phyloP scores from a whole-genome alignment of 129 eudicot species.

The Escallonia herrerae region DNA sequence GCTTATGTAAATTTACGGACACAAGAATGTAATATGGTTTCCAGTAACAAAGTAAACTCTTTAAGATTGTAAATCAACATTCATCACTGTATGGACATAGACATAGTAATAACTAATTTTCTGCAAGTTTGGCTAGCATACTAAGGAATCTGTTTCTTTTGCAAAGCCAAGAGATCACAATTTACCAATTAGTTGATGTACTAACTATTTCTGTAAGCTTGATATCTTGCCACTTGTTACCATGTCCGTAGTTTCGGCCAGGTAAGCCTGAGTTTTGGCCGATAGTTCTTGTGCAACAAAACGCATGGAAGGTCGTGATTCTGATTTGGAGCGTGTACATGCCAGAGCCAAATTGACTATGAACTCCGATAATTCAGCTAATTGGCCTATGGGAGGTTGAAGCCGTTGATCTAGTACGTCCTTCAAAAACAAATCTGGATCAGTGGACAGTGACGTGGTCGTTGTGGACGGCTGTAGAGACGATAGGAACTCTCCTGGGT shows the following conservation, averaged over 20 bases:
- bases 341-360: constrained; percentile 53
- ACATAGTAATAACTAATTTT: too few species aligned
- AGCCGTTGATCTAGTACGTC: constrained; percentile 71
- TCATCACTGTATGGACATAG: too few species aligned
- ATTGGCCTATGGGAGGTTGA: constrained; percentile 43
- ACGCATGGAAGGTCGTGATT: constrained; percentile 74
- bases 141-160: too few species aligned
- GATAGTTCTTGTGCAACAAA: constrained; percentile 69
- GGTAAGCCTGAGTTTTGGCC: constrained; percentile 24
- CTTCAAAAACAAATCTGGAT: constrained; percentile 32
- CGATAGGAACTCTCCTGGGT: constrained; percentile 72
- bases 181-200: constrained; percentile 4
- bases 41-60: background rate
- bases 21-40: constrained; percentile 8
- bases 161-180: background rate
- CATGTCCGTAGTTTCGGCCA: constrained; percentile 25
- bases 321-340: constrained; percentile 54
- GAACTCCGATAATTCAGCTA: constrained; percentile 43
- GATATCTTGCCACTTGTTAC: constrained; percentile 23
- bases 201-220: constrained; percentile 25
- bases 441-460: constrained; percentile 8
- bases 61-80: too few species aligned
- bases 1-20: constrained; percentile 7
- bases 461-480: constrained; percentile 29
- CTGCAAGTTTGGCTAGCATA: too few species aligned